These are phyloP conservation scores for Sideroxylon spinosum DNA, from an alignment of 179 eudicot species.

Conservation along the genomic window DNA sequence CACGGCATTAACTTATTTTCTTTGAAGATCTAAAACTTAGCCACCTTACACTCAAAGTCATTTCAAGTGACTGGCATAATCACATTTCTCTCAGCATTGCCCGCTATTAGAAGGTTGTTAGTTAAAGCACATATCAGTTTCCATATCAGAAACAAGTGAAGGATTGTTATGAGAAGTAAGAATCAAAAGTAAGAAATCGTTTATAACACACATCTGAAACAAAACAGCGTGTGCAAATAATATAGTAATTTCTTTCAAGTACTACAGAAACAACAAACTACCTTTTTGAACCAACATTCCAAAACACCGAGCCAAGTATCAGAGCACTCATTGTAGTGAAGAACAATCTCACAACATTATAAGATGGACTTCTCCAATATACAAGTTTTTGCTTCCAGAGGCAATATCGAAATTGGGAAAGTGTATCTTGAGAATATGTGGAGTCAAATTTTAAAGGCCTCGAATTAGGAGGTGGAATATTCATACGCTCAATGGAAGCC, in stretches of 20 bases:
- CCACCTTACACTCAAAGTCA: neutral
- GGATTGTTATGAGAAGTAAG: neutral
- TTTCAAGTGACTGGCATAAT: conserved; percentile 2
- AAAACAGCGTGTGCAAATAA: neutral
- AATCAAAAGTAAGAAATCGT: neutral
- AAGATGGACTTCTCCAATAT: conserved; percentile 88
- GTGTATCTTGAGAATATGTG: conserved; percentile 45
- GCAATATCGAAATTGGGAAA: conserved; percentile 65
- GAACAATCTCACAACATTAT: conserved; percentile 79
- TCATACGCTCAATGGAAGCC: conserved; percentile 45
- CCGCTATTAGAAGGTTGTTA: neutral
- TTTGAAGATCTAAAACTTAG: neutral
- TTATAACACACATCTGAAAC: neutral
- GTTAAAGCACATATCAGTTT: neutral
- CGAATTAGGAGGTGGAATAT: conserved; percentile 57
- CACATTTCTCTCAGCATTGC: neutral
- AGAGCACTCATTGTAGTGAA: conserved; percentile 57
- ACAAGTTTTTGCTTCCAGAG: conserved; percentile 72
- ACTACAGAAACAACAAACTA: conserved; percentile 22
- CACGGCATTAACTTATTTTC: neutral
- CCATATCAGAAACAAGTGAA: conserved; percentile 5
- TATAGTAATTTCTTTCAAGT: neutral
- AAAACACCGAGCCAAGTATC: conserved; percentile 68
- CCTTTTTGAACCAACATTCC: conserved; percentile 82
- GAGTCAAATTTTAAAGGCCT: conserved; percentile 51